A percentile compares a stretch with the other conserved stretches of the same genome.
Evolutionary conservation across 306 rosid genomes (phyloP).

Genomic region (Luffa acutangula): DNA sequence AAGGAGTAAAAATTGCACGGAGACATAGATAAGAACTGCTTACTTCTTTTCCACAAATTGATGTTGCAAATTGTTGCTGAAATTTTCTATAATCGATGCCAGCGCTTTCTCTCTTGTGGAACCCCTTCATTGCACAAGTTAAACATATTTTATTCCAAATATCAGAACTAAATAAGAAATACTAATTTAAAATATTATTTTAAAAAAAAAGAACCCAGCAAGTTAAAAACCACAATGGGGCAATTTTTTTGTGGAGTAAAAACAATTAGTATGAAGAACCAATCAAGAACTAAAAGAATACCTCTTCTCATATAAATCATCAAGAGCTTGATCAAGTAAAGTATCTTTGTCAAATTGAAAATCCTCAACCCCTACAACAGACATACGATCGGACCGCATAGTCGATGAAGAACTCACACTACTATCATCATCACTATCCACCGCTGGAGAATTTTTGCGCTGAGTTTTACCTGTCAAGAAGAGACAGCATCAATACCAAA

Average conservation of each 20-base stretch:
- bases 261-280: background rate
- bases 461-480: conserved; percentile 54
- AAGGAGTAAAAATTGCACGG: background rate
- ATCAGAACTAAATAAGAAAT: background rate
- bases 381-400: conserved; percentile 45
- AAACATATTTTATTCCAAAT: background rate
- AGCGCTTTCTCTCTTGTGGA: conserved; percentile 74
- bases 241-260: background rate
- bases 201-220: background rate
- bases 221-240: background rate
- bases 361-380: conserved; percentile 45
- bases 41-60: conserved; percentile 79
- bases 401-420: conserved; percentile 80
- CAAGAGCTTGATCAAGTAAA: conserved; percentile 81
- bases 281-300: background rate
- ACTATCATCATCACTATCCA: conserved; percentile 75
- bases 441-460: conserved; percentile 52
- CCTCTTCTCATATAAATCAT: conserved; percentile 82
- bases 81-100: conserved; percentile 46
- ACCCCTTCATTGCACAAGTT: conserved; percentile 41
- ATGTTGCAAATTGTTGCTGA: conserved; percentile 59
- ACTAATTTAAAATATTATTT: background rate
- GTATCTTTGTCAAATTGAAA: conserved; percentile 50
- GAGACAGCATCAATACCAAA: conserved; percentile 3
- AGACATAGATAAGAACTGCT: conserved; percentile 13